Conservation (phyloP, 257 asterid genomes). For the Primulina tabacum region DNA sequence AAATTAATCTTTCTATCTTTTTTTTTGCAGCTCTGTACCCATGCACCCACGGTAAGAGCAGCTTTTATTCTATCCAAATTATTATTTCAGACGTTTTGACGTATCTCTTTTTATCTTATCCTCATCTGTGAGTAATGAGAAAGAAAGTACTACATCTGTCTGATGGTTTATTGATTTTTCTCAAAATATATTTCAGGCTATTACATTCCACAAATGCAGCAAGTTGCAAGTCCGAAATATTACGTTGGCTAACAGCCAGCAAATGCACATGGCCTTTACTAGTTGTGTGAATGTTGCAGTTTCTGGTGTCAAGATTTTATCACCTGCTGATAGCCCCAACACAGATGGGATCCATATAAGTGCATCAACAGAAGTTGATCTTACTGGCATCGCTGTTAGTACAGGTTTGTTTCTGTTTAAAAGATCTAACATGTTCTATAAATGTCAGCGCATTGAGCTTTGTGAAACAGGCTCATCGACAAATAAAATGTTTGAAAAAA, state of each 20-base stretch:
- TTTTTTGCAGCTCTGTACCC: conserved; percentile 72
- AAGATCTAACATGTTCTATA: conserved; percentile 7
- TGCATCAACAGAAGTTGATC: conserved; percentile 45
- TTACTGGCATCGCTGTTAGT: conserved; percentile 40
- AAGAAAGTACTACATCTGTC: not conserved
- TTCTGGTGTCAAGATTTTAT: conserved; percentile 43
- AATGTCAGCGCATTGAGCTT: not conserved
- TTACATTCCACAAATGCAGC: conserved; percentile 71
- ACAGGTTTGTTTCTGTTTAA: conserved; percentile 53
- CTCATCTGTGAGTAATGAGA: not conserved
- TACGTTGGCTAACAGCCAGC: conserved; percentile 47
- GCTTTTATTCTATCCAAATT: not conserved
- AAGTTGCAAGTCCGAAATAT: conserved; percentile 59
- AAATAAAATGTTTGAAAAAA: not conserved
- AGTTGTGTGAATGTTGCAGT: conserved; percentile 39
- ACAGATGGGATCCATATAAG: conserved; percentile 91
- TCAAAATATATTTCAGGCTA: conserved; percentile 46
- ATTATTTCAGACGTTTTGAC: not conserved
- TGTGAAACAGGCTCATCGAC: not conserved
- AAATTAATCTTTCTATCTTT: conserved; percentile 14
- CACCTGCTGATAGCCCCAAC: conserved; percentile 79
- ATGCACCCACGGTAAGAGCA: conserved; percentile 83
- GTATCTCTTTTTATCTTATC: not conserved
- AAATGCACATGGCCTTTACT: conserved; percentile 71
- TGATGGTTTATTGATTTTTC: conserved; percentile 7